Base-by-base conservation (phyloP, 129 eudicot species). In the Logfia minima region DNA sequence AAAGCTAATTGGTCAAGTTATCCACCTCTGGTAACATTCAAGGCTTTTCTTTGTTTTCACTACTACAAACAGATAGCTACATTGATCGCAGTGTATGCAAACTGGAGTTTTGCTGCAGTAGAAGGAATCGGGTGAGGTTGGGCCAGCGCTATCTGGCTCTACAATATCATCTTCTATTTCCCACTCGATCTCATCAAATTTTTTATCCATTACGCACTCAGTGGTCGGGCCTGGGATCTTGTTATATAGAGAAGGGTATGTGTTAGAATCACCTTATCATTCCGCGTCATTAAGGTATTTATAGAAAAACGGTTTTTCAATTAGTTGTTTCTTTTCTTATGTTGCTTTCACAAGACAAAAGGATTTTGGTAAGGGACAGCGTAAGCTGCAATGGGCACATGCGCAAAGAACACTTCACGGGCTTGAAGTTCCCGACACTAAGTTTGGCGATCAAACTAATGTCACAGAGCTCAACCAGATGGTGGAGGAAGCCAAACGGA, bases 391-490 rank as follows among this genome's bases (percentile, higher is more conserved):
- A 68, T 92, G 98, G 98, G 98, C 98, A 22, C 98, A 92, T 68
- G 96, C 98, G 9, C 98, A 92, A 65, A 84, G 98, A 81, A 92
- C 98, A 80, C 96, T 92, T 78, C 98, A 92, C 32, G 98, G 98
- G 58, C 90, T 92, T 74, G 90, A 92, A 83, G 92, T 89, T 22
- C 98, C 98, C 7, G 94, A 92, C 85, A 75, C 94, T 63, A 90
- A 88, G 86, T 92, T 90, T 29, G 81, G 74, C 3, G 94, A 90
- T 29, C 63, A 28, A 19, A 58, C 63, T 14, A 92, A 80, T 68
- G 85, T 88, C 70, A 88, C 91, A 0, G 98, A 92, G 79, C 92
- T 92, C 60, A 92, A 92, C 81, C 98, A 92, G 79, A 86, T 92
- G 96, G 98, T 96, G 2, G 98, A 92, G 84, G 98, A 92, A 80